phyloP scores from a whole-genome alignment of 1,139 yeast genomes.

The Suhomyces anneliseae region DNA sequence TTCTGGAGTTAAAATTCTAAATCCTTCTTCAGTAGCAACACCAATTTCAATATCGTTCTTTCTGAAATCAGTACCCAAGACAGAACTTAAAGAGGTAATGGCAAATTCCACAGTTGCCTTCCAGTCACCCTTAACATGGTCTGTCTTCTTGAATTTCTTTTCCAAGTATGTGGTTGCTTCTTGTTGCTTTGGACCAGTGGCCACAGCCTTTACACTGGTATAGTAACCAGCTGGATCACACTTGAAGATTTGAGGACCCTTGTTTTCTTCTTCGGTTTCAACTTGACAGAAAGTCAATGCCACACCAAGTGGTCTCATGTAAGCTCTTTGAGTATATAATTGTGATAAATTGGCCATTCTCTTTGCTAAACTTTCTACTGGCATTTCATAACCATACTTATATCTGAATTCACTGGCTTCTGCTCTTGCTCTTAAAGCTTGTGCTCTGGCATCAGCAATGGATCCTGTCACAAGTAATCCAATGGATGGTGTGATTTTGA shows the following conservation, averaged over 20 bases:
- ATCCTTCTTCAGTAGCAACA: slow-evolving; percentile 70
- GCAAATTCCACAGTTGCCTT: slow-evolving; percentile 86
- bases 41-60: slow-evolving; percentile 93
- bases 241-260: slow-evolving; percentile 88
- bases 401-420: slow-evolving; percentile 96
- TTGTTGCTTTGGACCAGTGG: slow-evolving; percentile 97
- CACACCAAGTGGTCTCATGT: slow-evolving; percentile 97
- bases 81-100: slow-evolving; percentile 78
- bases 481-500: slow-evolving; percentile 74
- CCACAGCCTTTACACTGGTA: slow-evolving; percentile 87
- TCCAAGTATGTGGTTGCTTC: slow-evolving; percentile 91
- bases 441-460: slow-evolving; percentile 93
- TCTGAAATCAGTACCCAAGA: slow-evolving; percentile 89
- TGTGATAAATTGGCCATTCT: slow-evolving; percentile 95
- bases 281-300: slow-evolving; percentile 79
- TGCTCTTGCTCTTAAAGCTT: slow-evolving; percentile 83
- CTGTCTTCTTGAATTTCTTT: slow-evolving; percentile 82
- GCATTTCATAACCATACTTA: slow-evolving; percentile 95
- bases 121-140: slow-evolving; percentile 80
- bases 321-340: slow-evolving; percentile 96
- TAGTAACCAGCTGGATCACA: slow-evolving; percentile 98
- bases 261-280: slow-evolving; percentile 64
- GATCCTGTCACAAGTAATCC: slow-evolving; percentile 96
- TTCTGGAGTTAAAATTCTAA: slow-evolving; percentile 71
- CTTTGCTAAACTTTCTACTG: slow-evolving; percentile 89